Evolutionary conservation across 2,329 filamentous ascomycete genomes (phyloP), one percentile per base, ranked within the genome.

Genomic region (Penicillium oxalicum): DNA sequence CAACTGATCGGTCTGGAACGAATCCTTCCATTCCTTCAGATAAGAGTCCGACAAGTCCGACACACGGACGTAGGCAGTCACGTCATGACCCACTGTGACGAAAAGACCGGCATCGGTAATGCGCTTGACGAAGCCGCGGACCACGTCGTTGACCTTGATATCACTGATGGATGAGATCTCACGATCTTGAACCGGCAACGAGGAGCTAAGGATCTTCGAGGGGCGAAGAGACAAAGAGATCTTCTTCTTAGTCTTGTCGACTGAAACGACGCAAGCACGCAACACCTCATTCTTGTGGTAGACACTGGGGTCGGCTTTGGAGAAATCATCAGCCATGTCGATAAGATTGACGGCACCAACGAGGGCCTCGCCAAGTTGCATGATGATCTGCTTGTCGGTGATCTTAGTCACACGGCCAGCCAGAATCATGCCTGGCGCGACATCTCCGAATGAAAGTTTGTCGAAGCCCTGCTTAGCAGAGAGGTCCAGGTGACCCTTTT

Each of bases 11-110:
- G 91, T 74, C 61, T 93, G 84, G 71, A 91, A 96, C 39, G 84
- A 77, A 33, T 87, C 82, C 72, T 95, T 94, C 93, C 93, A 98
- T 52, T 97, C 88, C 70, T 97, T 97, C 61, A 98, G 73, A 67
- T 84, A 98, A 6, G 82, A 80, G 66, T 98, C 93, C 0, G 91
- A 95, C 11, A 98, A 77, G 66, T 97, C 91, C 8, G 86, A 82
- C 45, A 97, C 85, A 58, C 88, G 86, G 41, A 95, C 87, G 61
- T 91, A 86, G 0, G 84, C 91, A 43, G 87, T 87, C 13, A 95
- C 78, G 54, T 86, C 82, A 13, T 88, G 87, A 38, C 91, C 90
- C 3, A 98, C 77, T 26, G 84, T 79, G 40, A 98, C 81, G 61
- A 96, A 95, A 2, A 98, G 70, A 45, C 93, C 93, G 66, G 90